phyloP scores from a whole-genome alignment of 2,329 filamentous ascomycete species.

The Microdochium paspali region DNA sequence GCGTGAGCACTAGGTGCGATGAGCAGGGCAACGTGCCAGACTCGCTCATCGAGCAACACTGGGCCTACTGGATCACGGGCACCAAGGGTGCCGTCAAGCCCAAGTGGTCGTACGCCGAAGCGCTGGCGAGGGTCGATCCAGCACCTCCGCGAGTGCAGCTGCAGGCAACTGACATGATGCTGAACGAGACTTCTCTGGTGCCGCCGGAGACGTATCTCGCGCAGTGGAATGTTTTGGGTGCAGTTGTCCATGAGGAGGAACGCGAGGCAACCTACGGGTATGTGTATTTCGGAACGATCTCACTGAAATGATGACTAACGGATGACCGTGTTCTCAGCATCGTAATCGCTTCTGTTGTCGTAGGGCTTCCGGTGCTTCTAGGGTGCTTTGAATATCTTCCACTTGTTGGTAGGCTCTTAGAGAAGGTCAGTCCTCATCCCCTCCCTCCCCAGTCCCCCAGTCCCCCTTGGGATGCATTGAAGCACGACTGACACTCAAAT shows the following conservation, averaged over 20 bases:
- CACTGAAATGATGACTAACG: not conserved
- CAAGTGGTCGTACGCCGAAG: slow-evolving; percentile 14
- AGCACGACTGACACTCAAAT: not conserved
- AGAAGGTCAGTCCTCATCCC: slow-evolving; percentile 1
- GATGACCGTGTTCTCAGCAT: slow-evolving; percentile 8
- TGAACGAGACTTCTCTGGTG: slow-evolving; percentile 11
- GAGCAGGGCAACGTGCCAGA: slow-evolving; percentile 3
- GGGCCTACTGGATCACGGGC: slow-evolving; percentile 11
- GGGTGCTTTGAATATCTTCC: slow-evolving; percentile 15
- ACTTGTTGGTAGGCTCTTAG: slow-evolving; percentile 11
- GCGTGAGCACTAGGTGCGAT: slow-evolving; percentile 13
- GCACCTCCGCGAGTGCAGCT: slow-evolving; percentile 4
- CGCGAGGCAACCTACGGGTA: slow-evolving; percentile 2
- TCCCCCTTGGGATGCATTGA: too few relatives aligned
- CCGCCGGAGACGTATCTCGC: not conserved
- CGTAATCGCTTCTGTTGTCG: slow-evolving; percentile 13
- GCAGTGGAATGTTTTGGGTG: not conserved
- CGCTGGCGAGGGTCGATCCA: slow-evolving; percentile 6
- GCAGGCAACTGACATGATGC: slow-evolving; percentile 3
- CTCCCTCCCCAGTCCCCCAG: not conserved
- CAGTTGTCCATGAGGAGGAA: not conserved
- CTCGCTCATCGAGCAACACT: slow-evolving; percentile 14
- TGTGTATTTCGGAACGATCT: not conserved
- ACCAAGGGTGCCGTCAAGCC: slow-evolving; percentile 5
- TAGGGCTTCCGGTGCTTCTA: slow-evolving; percentile 15